Evolutionary conservation across 192 early-diverging fungal genomes (phyloP).

Genomic region (Backusella luteola): DNA sequence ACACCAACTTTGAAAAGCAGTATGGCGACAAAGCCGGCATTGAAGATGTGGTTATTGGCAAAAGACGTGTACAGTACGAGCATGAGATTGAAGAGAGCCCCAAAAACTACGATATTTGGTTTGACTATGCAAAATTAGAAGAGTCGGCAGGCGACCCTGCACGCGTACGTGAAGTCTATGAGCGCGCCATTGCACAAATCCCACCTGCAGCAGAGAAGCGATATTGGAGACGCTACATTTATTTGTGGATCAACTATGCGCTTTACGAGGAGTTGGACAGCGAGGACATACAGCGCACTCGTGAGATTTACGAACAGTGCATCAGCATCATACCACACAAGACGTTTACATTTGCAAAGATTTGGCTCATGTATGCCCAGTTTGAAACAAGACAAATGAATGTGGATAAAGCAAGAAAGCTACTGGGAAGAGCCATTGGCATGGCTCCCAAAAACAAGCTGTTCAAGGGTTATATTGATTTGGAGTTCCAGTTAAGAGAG

Average conservation of each 20-base stretch:
- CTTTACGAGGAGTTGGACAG: slow-evolving; percentile 90
- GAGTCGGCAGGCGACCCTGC: slow-evolving; percentile 70
- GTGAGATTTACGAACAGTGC: slow-evolving; percentile 81
- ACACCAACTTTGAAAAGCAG: slow-evolving; percentile 97
- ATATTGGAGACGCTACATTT: slow-evolving; percentile 97
- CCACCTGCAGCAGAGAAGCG: slow-evolving; percentile 87
- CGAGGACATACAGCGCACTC: slow-evolving; percentile 77
- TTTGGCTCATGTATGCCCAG: slow-evolving; percentile 94
- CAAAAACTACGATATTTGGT: slow-evolving; percentile 98
- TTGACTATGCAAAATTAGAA: slow-evolving; percentile 92
- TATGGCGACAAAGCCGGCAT: slow-evolving; percentile 85
- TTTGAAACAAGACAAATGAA: slow-evolving; percentile 85
- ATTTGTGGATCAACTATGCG: slow-evolving; percentile 98
- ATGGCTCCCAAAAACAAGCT: slow-evolving; percentile 88
- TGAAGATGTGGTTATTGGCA: slow-evolving; percentile 87
- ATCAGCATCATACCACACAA: slow-evolving; percentile 90
- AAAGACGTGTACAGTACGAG: slow-evolving; percentile 91
- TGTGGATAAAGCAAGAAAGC: slow-evolving; percentile 69
- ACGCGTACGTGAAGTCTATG: slow-evolving; percentile 91
- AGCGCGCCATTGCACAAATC: slow-evolving; percentile 88
- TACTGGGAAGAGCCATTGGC: slow-evolving; percentile 84
- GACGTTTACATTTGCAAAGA: slow-evolving; percentile 94
- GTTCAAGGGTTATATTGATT: slow-evolving; percentile 95
- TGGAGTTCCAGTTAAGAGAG: slow-evolving; percentile 91
- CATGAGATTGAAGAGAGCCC: slow-evolving; percentile 65